Evolutionary conservation across 2,329 filamentous ascomycete species (phyloP), one percentile per base, ranked within the genome.

Genomic region (Cladobotryum mycophilum): DNA sequence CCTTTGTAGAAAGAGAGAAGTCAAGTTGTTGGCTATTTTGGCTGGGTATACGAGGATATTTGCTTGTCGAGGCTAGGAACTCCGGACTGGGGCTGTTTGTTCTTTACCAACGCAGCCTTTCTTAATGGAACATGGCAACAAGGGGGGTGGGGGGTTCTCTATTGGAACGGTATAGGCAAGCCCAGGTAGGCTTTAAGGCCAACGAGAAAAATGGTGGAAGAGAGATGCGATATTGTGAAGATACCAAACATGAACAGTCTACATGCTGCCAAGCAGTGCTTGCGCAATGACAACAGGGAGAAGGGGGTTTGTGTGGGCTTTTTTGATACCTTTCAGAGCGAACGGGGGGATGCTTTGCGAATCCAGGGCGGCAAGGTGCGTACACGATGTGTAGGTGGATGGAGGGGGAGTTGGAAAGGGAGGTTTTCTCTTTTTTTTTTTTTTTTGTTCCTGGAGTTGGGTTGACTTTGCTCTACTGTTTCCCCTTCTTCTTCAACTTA

Each of bases 111-210:
- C 25, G 9, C 25, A 30, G 25, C 25, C 25, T 30, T 30, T 30
- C 25, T 30, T 30, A 30, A 30, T 30, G 25, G 25, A 30, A 30
- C 25, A 30, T 30, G 25, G 25, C 25, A 30, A 30, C 25, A 30
- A 6, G 3, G 25, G 25, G 25, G 25, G 20, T n/a, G 5, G 20
- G 20, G 5, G 25, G 25, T 30, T 30, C 25, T 30, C 9, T 30
- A 30, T 30, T 30, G 25, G 25, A 30, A 22, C 20, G 34, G 17
- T 34, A 51, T 15, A 33, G 49, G 42, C 44, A 45, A 35, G 45
- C 49, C 44, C 35, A 20, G 44, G 22, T 18, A 20, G 40, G 49
- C 38, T 45, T 48, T 38, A 30, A 22, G n/a, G 33, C 43, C 33
- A 34, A 40, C 22, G 38, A 34, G 5, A 44, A 45, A 45, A 42